Conservation (phyloP, 768 basidiomycete genomes). For the Scleroderma bovista region DNA sequence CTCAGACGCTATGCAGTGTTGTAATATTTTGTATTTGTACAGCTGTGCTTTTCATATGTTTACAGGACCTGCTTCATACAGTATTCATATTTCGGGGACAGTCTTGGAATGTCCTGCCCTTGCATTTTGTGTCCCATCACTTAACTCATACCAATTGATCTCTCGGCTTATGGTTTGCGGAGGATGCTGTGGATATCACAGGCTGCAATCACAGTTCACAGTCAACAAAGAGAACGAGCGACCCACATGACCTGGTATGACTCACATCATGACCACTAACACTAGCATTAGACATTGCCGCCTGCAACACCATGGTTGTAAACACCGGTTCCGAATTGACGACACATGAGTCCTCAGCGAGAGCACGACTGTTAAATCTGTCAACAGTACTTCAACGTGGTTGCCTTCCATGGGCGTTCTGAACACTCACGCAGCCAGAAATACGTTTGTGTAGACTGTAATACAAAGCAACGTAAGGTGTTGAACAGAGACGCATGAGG, state of each 20-base stretch:
- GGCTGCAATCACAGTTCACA: too few relatives aligned
- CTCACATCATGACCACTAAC: neutral
- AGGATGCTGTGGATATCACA: too few relatives aligned
- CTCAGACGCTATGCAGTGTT: neutral
- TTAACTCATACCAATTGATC: too few relatives aligned
- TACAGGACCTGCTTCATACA: neutral
- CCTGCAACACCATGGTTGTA: too few relatives aligned
- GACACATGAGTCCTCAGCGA: neutral
- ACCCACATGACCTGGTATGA: neutral
- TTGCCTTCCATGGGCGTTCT: neutral
- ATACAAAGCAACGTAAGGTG: neutral
- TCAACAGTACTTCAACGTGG: neutral
- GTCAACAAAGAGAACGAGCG: too few relatives aligned
- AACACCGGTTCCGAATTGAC: neutral
- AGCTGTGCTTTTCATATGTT: neutral
- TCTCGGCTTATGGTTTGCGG: too few relatives aligned
- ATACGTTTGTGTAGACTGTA: neutral
- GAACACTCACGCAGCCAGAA: neutral
- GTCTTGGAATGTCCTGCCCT: too few relatives aligned
- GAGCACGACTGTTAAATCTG: neutral
- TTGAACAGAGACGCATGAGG: neutral
- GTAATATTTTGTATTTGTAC: neutral
- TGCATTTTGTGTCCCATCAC: too few relatives aligned
- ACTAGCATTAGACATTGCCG: neutral
- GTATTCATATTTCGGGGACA: too few relatives aligned